phyloP scores from a whole-genome alignment of 2,329 filamentous ascomycete genomes.

The Penicillium occitanis region DNA sequence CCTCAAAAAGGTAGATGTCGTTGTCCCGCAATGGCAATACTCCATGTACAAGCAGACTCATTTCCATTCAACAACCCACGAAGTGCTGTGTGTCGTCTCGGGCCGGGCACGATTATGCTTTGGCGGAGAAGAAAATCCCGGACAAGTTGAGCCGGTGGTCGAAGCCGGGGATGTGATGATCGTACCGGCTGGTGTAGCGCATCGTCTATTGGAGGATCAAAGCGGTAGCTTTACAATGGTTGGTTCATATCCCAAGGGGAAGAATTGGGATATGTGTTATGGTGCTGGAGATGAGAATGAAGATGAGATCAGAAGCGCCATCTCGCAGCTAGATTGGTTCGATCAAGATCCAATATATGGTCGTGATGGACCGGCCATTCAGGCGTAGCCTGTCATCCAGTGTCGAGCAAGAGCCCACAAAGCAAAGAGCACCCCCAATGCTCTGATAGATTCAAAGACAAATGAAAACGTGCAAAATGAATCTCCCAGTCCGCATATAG shows the following conservation, averaged over 20 bases:
- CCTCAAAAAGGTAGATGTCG: constrained; percentile 54
- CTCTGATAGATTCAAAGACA: not conserved
- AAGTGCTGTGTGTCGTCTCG: constrained; percentile 61
- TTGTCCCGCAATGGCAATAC: constrained; percentile 65
- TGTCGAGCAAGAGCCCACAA: not conserved
- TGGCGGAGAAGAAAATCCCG: constrained; percentile 62
- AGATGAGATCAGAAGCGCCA: constrained; percentile 52
- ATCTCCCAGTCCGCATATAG: not conserved
- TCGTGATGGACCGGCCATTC: constrained; percentile 52
- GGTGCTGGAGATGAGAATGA: constrained; percentile 60
- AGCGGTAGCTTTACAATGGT: constrained; percentile 63
- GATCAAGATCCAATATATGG: constrained; percentile 61
- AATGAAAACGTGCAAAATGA: not conserved
- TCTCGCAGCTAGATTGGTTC: constrained; percentile 57
- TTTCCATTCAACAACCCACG: constrained; percentile 67
- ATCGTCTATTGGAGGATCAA: constrained; percentile 61
- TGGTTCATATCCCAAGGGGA: constrained; percentile 61
- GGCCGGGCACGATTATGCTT: constrained; percentile 65
- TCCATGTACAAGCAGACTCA: constrained; percentile 67
- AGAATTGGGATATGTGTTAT: constrained; percentile 71
- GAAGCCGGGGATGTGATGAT: constrained; percentile 63
- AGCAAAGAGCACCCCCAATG: not conserved
- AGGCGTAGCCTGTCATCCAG: constrained; percentile 31
- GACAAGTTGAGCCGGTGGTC: constrained; percentile 56
- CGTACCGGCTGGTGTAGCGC: constrained; percentile 65